A percentile compares a stretch with the other conserved stretches of the same genome.
phyloP scores from a whole-genome alignment of 2,329 filamentous ascomycete species.

The Plenodomus lindquistii region DNA sequence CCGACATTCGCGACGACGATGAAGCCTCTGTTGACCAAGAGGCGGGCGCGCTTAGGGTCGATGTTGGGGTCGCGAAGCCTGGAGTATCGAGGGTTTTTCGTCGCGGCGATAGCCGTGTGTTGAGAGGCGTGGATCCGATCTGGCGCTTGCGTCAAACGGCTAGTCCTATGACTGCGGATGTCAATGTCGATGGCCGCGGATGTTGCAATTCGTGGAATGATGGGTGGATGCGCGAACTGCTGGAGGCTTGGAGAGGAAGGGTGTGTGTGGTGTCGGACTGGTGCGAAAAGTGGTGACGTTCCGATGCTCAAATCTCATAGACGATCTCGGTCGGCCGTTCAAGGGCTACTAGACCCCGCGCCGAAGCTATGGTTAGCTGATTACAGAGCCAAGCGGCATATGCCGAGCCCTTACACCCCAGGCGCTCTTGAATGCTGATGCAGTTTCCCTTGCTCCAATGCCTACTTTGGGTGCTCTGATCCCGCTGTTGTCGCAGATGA shows the following conservation, averaged over 20 bases:
- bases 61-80: slow-evolving; percentile 6
- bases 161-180: not conserved
- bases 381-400: slow-evolving; percentile 10
- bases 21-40: slow-evolving; percentile 10
- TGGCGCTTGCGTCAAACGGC: slow-evolving; percentile 10
- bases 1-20: slow-evolving; percentile 61
- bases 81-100: slow-evolving; percentile 18
- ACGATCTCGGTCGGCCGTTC: not conserved
- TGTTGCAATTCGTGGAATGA: not conserved
- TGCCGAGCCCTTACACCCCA: slow-evolving; percentile 8
- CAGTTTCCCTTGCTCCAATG: too few species aligned
- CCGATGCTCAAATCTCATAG: not conserved
- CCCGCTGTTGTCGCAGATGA: not conserved
- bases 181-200: not conserved
- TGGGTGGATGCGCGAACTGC: not conserved
- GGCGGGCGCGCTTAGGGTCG: slow-evolving; percentile 14
- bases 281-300: slow-evolving; percentile 25
- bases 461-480: too few species aligned
- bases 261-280: not conserved
- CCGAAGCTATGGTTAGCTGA: slow-evolving; percentile 16
- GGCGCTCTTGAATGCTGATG: slow-evolving; percentile 1
- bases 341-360: slow-evolving; percentile 20
- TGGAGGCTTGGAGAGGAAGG: not conserved
- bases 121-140: slow-evolving; percentile 16
- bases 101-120: slow-evolving; percentile 11